Conservation (phyloP, 805 yeast species). For the Saccharomyces mikatae region DNA sequence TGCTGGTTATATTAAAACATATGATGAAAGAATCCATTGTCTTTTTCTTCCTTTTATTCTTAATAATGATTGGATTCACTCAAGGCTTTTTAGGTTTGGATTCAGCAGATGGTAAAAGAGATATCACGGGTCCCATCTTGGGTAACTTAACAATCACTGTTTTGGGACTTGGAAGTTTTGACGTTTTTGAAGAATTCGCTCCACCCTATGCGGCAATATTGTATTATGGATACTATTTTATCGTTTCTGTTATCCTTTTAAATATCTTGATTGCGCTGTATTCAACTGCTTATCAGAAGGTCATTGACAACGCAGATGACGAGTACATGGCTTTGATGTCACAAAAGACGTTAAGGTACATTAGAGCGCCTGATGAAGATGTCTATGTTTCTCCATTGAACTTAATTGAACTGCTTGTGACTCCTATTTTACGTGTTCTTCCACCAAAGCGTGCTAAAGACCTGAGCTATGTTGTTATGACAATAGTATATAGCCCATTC, state of each 20-base stretch:
- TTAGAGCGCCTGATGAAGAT: slow-evolving; percentile 82
- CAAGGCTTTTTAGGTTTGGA: slow-evolving; percentile 86
- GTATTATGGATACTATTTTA: slow-evolving; percentile 69
- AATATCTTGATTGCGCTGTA: slow-evolving; percentile 80
- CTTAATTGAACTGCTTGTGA: slow-evolving; percentile 51
- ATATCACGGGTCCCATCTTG: slow-evolving; percentile 58
- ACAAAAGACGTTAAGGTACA: slow-evolving; percentile 72
- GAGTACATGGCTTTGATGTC: slow-evolving; percentile 82
- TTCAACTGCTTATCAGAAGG: slow-evolving; percentile 74
- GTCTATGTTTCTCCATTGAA: slow-evolving; percentile 83
- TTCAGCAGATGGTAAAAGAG: slow-evolving; percentile 77
- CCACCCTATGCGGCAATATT: slow-evolving; percentile 80
- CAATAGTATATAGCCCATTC: slow-evolving; percentile 60
- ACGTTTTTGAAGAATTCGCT: slow-evolving; percentile 60
- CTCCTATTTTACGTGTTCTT: slow-evolving; percentile 38
- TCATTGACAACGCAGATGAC: slow-evolving; percentile 73
- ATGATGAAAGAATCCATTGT: slow-evolving; percentile 84
- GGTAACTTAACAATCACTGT: slow-evolving; percentile 62
- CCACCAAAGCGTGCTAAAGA: slow-evolving; percentile 23
- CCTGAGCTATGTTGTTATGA: slow-evolving; percentile 52
- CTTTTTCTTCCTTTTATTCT: slow-evolving; percentile 63
- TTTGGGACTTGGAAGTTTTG: slow-evolving; percentile 66
- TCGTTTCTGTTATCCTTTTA: slow-evolving; percentile 65
- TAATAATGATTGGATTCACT: slow-evolving; percentile 70
- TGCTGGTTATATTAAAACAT: slow-evolving; percentile 75